Base-by-base conservation (phyloP, 768 basidiomycete species). In the Calvatia gigantea region DNA sequence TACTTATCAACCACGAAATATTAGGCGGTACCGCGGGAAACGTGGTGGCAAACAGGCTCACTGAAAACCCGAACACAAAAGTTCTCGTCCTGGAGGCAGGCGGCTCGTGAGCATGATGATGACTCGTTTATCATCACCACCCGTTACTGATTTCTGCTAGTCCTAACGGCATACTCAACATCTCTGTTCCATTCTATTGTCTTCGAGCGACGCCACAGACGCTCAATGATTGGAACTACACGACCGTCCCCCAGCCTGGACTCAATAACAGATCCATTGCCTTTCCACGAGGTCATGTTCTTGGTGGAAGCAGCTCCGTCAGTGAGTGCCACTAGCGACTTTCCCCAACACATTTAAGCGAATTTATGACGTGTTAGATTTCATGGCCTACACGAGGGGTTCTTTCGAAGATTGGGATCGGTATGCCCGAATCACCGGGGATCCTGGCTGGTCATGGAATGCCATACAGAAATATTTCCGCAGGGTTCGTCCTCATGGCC, bases 41-140 rank as follows among this genome's bases (percentile, higher is more conserved):
- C 42, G 80, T 76, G 0, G 67, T 85, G n/a, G 83, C 83, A 0
- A 73, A 80, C 17, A 72, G 84, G 3, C 66, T 85, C 2, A 77
- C 77, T 4, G 84, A 85, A 62, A 67, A 81, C 50, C 73, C 76
- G 0, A 60, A 62, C 1, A 67, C 79, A 12, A 69, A 71, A 1
- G 82, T 85, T 0, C 67, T 83, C 8, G 61, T 86, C 2, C 63
- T 85, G 6, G 84, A 86, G 63, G 77, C 81, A 0, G 84, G 84
- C 1, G 64, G 69, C 54, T 85, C 82, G 86, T 84, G 41, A 11
- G 64, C 52, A 56, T 60, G 54, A 57, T 61, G 23, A 28, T 35
- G 29, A 9, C 31, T 12, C 17, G 32, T 29, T 17, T n/a, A 35
- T 8, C 23, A 25, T 7, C 8, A 32, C 12, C 23, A 31, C 21